phyloP scores from a whole-genome alignment of 129 eudicot genomes.

The Gnaphalium uliginosum region DNA sequence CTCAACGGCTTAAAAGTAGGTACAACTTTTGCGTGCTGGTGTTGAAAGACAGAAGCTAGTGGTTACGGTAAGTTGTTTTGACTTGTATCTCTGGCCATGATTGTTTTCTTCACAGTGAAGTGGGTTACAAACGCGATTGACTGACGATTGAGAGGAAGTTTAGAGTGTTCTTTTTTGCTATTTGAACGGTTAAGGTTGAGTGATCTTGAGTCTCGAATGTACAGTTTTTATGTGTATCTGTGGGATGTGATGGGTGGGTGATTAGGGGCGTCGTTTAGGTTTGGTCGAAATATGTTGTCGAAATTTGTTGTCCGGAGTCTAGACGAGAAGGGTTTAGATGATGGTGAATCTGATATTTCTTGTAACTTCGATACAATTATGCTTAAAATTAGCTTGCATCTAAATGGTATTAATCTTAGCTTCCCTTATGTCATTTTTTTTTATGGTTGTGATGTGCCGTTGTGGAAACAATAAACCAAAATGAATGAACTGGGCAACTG shows the following conservation, averaged over 20 bases:
- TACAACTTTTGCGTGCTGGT: not conserved
- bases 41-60: conserved; percentile 38
- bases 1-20: conserved; percentile 53
- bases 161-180: not conserved
- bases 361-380: not conserved
- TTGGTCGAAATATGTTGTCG: not conserved
- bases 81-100: conserved; percentile 49
- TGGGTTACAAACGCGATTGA: conserved; percentile 10
- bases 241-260: not conserved
- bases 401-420: not conserved
- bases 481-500: not conserved
- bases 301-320: not conserved
- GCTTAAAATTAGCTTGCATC: no score
- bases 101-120: conserved; percentile 26
- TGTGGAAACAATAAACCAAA: not conserved
- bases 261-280: not conserved
- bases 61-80: conserved; percentile 57
- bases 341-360: not conserved
- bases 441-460: not conserved
- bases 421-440: not conserved
- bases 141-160: not conserved
- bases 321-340: not conserved
- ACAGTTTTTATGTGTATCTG: conserved; percentile 15
- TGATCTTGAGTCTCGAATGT: conserved; percentile 1
- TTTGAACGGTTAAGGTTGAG: not conserved